These are phyloP conservation scores for Polyrhizophydium stewartii DNA, from an alignment of 371 early-diverging fungal species.

Conservation along the genomic window DNA sequence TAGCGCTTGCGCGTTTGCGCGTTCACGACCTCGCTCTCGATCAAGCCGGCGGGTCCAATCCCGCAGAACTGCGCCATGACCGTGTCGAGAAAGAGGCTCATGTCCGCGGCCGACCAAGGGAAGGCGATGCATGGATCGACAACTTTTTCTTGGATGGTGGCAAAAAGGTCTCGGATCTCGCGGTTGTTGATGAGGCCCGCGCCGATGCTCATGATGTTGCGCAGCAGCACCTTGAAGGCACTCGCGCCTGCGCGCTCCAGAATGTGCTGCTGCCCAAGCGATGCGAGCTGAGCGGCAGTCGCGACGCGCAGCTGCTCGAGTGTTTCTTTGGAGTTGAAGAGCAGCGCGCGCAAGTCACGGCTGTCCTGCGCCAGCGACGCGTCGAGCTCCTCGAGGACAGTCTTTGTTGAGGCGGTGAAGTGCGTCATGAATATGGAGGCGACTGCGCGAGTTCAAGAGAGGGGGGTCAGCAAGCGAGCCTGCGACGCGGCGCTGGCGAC, in stretches of 20 bases:
- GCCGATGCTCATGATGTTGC: slow-evolving; percentile 47
- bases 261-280: slow-evolving; percentile 2
- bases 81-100: slow-evolving; percentile 17
- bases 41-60: slow-evolving; percentile 6
- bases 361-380: slow-evolving; percentile 34
- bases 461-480: background rate
- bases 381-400: slow-evolving; percentile 41
- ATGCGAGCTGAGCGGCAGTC: slow-evolving; percentile 6
- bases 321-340: slow-evolving; percentile 36
- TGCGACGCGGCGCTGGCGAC: background rate
- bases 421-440: slow-evolving; percentile 31
- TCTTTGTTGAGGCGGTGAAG: slow-evolving; percentile 19
- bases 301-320: slow-evolving; percentile 29
- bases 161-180: slow-evolving; percentile 54
- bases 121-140: slow-evolving; percentile 34
- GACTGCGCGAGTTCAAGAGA: slow-evolving; percentile 14
- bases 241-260: background rate
- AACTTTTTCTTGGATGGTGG: slow-evolving; percentile 46
- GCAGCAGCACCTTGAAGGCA: slow-evolving; percentile 31
- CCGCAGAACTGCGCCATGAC: background rate
- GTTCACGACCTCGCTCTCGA: slow-evolving; percentile 8
- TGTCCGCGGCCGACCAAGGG: slow-evolving; percentile 23
- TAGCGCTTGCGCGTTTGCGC: slow-evolving; percentile 17
- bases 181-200: slow-evolving; percentile 41
- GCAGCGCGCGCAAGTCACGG: slow-evolving; percentile 29